Base-by-base conservation (phyloP, 176 grass and related monocot genomes). In the Raddia guianensis region DNA sequence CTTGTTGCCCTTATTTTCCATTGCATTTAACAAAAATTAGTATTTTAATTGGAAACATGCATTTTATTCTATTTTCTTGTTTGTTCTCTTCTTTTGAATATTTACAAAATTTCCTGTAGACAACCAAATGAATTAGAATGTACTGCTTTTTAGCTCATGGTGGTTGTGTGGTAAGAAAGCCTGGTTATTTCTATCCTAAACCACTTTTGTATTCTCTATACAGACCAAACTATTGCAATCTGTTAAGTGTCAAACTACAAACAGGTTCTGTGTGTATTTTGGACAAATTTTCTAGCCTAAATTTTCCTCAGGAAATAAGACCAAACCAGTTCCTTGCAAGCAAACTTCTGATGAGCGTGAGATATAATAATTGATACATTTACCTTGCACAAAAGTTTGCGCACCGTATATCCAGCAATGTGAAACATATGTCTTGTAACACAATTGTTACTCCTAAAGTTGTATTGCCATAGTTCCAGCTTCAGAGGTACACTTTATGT, bases 21-120 rank as follows among this genome's bases (percentile, higher is more conserved):
- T 44, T 10, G n/a, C 34, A 34, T 72, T 74, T 57, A 43, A 69
- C 46, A 16, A 32, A 76, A 84, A 74, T 10, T 33, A 35, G 2
- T 85, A 10, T 20, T 63, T 57, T 43, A 42, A 44, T 69, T 19
- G 77, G 11, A 75, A 81, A 18, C 46, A 44, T n/a, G 20, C 9
- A 12, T 19, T 0, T 27, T 8, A 2, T 64, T 65, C 59, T 71
- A 43, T 61, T 68, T 68, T 76, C 50, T 2, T 76, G 8, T n/a
- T 32, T 43, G 21, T 55, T 44, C 14, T 32, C 54, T 45, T 55
- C 20, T 42, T 18, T 18, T 54, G 3, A 3, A 68, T 27, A 47
- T 35, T 50, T 0, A 8, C 0, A 14, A 15, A 51, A 43, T 4
- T 12, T 42, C 33, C 18, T 13, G 37, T 21, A 40, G 54, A 21